Evolutionary conservation across 495 filamentous ascomycete species (phyloP).

Genomic region (Neurospora intermedia): DNA sequence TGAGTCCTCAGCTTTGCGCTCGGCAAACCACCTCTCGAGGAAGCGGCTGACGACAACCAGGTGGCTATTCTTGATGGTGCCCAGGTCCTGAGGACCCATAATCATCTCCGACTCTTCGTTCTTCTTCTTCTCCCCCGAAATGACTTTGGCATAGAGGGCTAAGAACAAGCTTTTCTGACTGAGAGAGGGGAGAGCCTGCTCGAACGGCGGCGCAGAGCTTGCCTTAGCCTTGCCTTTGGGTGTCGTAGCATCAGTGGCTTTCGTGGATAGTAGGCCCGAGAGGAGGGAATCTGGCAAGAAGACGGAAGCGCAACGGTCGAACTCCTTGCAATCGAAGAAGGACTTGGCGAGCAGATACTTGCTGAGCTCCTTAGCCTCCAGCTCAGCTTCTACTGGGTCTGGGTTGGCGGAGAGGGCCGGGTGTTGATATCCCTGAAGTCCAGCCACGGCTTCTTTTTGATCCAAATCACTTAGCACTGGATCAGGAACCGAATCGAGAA

Average conservation of each 20-base stretch:
- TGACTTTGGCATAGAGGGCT: slow-evolving; percentile 80
- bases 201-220: slow-evolving; percentile 7
- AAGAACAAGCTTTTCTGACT: slow-evolving; percentile 92
- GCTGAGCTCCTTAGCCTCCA: slow-evolving; percentile 71
- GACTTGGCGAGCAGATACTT: slow-evolving; percentile 88
- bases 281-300: slow-evolving; percentile 71
- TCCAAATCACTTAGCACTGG: slow-evolving; percentile 26
- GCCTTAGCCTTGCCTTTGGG: slow-evolving; percentile 43
- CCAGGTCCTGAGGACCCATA: slow-evolving; percentile 82
- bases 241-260: slow-evolving; percentile 38
- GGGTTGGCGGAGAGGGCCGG: slow-evolving; percentile 39
- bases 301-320: slow-evolving; percentile 83
- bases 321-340: slow-evolving; percentile 92
- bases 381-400: slow-evolving; percentile 56
- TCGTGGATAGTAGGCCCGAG: slow-evolving; percentile 43
- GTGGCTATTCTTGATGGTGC: slow-evolving; percentile 73
- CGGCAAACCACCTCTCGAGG: slow-evolving; percentile 65
- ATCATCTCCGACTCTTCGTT: slow-evolving; percentile 98
- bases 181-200: slow-evolving; percentile 31
- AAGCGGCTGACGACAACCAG: slow-evolving; percentile 60
- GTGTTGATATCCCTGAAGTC: slow-evolving; percentile 20
- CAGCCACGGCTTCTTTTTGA: slow-evolving; percentile 24
- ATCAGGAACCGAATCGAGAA: slow-evolving; percentile 67
- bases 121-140: slow-evolving; percentile 91
- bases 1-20: slow-evolving; percentile 48